These are phyloP conservation scores for Phytophthora multivora DNA, from an alignment of 352 stramenopile species.

Conservation along the genomic window DNA sequence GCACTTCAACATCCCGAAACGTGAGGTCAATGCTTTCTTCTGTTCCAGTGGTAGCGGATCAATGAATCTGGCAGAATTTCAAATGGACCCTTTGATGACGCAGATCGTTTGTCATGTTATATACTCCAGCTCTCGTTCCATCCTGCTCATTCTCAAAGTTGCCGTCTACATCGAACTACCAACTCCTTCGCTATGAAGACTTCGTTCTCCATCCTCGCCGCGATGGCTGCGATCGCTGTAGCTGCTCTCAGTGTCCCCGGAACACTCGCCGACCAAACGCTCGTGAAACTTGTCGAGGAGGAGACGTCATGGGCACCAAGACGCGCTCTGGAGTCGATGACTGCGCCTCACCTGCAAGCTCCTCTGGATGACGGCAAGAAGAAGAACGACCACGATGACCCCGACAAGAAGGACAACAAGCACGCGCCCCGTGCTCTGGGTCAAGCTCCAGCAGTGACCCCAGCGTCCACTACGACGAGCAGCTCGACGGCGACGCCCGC, in stretches of 20 bases:
- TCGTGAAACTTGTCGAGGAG: not conserved
- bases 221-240: conserved; percentile 5
- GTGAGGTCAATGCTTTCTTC: not conserved
- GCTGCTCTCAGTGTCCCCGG: conserved; percentile 6
- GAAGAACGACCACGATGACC: not conserved
- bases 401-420: conserved; percentile 1
- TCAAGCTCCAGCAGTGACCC: conserved; percentile 7
- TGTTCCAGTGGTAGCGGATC: not conserved
- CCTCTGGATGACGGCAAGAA: conserved; percentile 4
- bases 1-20: not conserved
- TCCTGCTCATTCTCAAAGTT: not conserved
- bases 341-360: conserved; percentile 7
- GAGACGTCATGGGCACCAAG: not conserved
- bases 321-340: conserved; percentile 16
- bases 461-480: conserved; percentile 8
- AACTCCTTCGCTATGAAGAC: conserved; percentile 16
- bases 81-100: not conserved
- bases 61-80: not conserved
- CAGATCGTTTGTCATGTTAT: too few species aligned
- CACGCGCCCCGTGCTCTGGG: conserved; percentile 3
- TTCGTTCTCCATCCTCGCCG: conserved; percentile 9
- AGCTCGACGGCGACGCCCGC: conserved; percentile 1
- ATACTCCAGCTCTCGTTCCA: not conserved
- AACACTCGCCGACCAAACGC: not conserved
- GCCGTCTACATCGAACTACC: not conserved